Evolutionary conservation across 805 yeast genomes (phyloP), one percentile per base, ranked within the genome.

Genomic region (Candida dajiaensis): DNA sequence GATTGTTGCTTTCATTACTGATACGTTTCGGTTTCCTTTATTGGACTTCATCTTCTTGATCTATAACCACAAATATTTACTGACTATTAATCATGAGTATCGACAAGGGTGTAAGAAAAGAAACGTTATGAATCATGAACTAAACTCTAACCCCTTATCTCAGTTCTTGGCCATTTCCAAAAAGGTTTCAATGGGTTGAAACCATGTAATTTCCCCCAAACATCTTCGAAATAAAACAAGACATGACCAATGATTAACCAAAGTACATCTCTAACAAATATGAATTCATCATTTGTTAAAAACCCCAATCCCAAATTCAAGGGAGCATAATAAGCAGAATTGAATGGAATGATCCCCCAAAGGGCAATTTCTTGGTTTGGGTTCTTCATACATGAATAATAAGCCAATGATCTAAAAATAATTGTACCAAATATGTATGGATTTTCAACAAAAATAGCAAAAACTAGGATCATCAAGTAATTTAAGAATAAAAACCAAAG

Each of bases 161-260:
- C 31, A 28, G 8, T 16, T 33, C 36, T 33, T 18, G 11, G 19
- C 47, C 46, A 50, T 10, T 39, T 46, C 57, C 62, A 57, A 5
- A 61, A 58, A 7, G 62, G 51, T 13, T 43, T 38, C 5, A 57
- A 35, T 4, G 57, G 56, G 42, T 55, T 51, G 16, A 50, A 36
- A 0, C 59, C 61, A 47, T 56, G 55, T 1, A 53, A 10, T 26
- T 48, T 50, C 2, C 29, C 35, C 29, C 55, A 50, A 4, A 59
- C 58, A 0, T 56, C 56, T 10, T 52, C 55, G 6, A 49, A 43
- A 39, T 52, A 59, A 44, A 54, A 59, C 13, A 57, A 26, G 12
- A 49, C 5, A 41, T 57, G 59, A 1, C 62, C 63, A 10, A 56
- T 48, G 3, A 45, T 6, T 4, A 53, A 10, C 6, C 55, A 53